Evolutionary conservation across 2,329 filamentous ascomycete genomes (phyloP), one percentile per base, ranked within the genome.

Genomic region (Epichloe bromicola): DNA sequence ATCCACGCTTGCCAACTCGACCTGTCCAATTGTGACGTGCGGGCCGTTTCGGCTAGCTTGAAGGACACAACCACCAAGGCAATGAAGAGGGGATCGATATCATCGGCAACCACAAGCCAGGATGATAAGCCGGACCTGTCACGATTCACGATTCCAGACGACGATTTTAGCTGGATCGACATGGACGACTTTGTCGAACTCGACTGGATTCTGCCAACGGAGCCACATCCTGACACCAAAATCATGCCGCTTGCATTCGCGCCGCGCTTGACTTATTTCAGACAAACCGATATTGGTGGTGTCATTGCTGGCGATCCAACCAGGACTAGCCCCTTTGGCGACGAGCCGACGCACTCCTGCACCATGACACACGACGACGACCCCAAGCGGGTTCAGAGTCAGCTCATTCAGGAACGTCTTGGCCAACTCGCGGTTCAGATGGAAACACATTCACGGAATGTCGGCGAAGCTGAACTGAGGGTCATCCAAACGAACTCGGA

Each of bases 141-240:
- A 0, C 84, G 85, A 49, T 98, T 98, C 63, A 91, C 84, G 0
- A 98, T 98, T 47, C 91, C 93, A 0, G 93, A 98, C 64, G 87
- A 94, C 50, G 93, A 98, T 61, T 83, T 89, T 58, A 89, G 85
- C 51, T 98, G 93, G 93, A 90, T 98, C 55, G 93, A 98, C 62
- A 97, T 98, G 89, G 93, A 98, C 63, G 93, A 98, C 64, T 98
- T 98, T 67, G 90, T 98, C 33, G 93, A 98, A 65, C 72, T 98
- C 20, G 94, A 96, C 64, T 97, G 91, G 91, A 90, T 95, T 50
- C 70, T 96, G 23, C 91, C 91, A 0, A 85, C 88, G 14, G 88
- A 95, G 62, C 81, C 85, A 34, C 94, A 95, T 57, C 90, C 91
- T 1, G 85, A 94, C 58, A 97, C 91, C 1, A 90, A 93, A 65